Percentiles rank a stretch among this genome's conserved stretches.
phyloP scores from a whole-genome alignment of 441 rosid genomes.

The Kokia cookei region DNA sequence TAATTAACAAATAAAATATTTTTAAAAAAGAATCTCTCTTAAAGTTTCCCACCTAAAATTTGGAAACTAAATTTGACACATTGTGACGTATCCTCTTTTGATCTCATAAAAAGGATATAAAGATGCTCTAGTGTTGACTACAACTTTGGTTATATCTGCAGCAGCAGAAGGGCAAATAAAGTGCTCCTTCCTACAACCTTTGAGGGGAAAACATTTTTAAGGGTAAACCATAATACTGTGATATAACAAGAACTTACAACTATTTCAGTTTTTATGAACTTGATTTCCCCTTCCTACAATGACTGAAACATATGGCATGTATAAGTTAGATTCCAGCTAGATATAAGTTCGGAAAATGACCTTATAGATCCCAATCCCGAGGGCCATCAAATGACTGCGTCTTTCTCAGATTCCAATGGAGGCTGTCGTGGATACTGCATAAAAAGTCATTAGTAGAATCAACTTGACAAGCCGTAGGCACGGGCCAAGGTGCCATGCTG shows the following conservation, averaged over 20 bases:
- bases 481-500: conserved; percentile 99
- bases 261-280: background rate
- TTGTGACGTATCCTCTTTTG: background rate
- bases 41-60: background rate
- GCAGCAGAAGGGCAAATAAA: background rate
- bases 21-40: too few species aligned
- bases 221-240: background rate
- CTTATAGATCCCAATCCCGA: conserved; percentile 33
- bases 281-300: background rate
- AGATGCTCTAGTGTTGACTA: background rate
- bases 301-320: background rate
- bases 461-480: conserved; percentile 82
- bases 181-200: background rate
- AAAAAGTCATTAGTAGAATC: conserved; percentile 88
- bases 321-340: background rate
- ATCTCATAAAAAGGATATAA: background rate
- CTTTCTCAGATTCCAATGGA: conserved; percentile 94
- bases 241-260: background rate
- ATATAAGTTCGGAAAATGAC: background rate
- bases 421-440: conserved; percentile 90
- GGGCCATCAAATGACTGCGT: conserved; percentile 84
- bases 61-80: too few species aligned
- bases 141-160: background rate
- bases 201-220: background rate
- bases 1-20: too few species aligned